Percentiles rank a stretch among this genome's conserved stretches.
Evolutionary conservation across 2,329 filamentous ascomycete genomes (phyloP).

Genomic region (Botrytis cinerea): DNA sequence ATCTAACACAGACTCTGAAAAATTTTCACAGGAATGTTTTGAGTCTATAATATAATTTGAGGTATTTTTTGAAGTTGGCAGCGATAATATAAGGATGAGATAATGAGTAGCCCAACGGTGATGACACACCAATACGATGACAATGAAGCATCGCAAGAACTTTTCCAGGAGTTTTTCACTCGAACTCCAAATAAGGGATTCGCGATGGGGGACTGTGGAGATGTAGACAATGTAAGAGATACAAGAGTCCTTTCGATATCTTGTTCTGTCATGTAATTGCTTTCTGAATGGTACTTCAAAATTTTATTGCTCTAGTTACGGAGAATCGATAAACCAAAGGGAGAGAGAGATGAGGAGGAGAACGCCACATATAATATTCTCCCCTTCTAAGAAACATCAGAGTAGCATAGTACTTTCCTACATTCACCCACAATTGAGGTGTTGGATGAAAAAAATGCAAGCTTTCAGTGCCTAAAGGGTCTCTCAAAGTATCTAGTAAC

Average conservation of each 20-base stretch:
- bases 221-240: background rate
- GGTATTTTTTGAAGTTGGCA: background rate
- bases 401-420: background rate
- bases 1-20: background rate
- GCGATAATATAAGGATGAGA: background rate
- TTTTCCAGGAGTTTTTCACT: background rate
- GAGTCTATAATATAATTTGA: background rate
- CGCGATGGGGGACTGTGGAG: background rate
- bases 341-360: background rate
- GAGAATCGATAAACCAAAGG: background rate
- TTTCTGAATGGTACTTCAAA: background rate
- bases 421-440: too few relatives aligned
- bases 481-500: background rate
- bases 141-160: background rate
- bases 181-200: too few relatives aligned
- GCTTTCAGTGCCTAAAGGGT: background rate
- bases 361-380: background rate
- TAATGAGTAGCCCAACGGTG: background rate
- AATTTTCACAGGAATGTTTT: background rate
- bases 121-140: background rate
- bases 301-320: too few relatives aligned
- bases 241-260: background rate
- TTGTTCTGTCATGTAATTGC: too few relatives aligned
- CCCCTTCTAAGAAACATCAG: background rate
- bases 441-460: too few relatives aligned